A percentile compares a stretch with the other conserved stretches of the same genome.
Conservation (phyloP, 1,284 basidiomycete genomes). For the Puccinia polysora region DNA sequence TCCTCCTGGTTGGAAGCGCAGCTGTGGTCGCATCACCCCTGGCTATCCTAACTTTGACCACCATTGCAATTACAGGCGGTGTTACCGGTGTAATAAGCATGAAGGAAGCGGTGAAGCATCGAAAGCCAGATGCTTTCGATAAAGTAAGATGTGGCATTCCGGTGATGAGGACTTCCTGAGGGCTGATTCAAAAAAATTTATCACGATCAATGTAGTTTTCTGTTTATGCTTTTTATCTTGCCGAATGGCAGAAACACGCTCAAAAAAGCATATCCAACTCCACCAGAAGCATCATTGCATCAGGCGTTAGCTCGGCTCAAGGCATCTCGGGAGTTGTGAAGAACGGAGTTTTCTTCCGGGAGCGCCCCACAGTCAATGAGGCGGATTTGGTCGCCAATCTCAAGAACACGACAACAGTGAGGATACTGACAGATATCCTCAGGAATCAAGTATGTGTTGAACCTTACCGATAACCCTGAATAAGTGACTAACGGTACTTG, state of each 20-base stretch:
- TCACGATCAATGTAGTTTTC: slow-evolving; percentile 1
- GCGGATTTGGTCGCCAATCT: slow-evolving; percentile 10
- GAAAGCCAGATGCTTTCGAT: slow-evolving; percentile 13
- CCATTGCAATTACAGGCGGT: slow-evolving; percentile 18
- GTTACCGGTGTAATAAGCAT: slow-evolving; percentile 5
- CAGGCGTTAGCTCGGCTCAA: slow-evolving; percentile 24
- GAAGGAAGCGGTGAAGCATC: slow-evolving; percentile 12
- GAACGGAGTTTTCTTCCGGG: slow-evolving; percentile 31
- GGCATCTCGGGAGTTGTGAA: slow-evolving; percentile 23
- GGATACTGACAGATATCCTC: slow-evolving; percentile 37
- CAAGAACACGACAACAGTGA: slow-evolving; percentile 31
- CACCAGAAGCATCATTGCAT: slow-evolving; percentile 22
- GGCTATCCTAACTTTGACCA: neutral
- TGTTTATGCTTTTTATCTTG: slow-evolving; percentile 34
- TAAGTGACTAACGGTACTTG: neutral
- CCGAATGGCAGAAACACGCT: slow-evolving; percentile 32
- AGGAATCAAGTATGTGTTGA: slow-evolving; percentile 16
- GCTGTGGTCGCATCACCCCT: slow-evolving; percentile 1
- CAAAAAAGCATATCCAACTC: slow-evolving; percentile 26
- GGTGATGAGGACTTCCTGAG: too few species aligned
- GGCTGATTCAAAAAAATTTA: too few species aligned
- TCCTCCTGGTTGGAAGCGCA: neutral
- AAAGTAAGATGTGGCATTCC: slow-evolving; percentile 2
- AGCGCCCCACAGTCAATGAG: slow-evolving; percentile 17
- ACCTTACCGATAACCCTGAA: neutral